phyloP scores from a whole-genome alignment of 2,329 filamentous ascomycete genomes.

The Paecilomyces dactylethromorphus region DNA sequence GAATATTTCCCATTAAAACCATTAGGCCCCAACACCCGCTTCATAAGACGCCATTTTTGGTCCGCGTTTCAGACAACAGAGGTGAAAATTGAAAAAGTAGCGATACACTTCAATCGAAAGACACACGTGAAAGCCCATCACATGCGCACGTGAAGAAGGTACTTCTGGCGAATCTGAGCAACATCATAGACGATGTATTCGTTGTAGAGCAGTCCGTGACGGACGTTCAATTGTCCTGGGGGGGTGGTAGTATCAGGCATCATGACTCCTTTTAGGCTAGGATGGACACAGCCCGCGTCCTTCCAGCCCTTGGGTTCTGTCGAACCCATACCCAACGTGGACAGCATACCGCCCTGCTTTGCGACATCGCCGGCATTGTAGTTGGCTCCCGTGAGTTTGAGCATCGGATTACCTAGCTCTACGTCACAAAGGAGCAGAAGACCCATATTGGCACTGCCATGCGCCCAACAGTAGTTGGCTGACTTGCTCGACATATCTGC shows the following conservation, averaged over 20 bases:
- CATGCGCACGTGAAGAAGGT: constrained; percentile 40
- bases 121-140: background rate
- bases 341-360: constrained; percentile 52
- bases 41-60: background rate
- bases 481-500: constrained; percentile 81
- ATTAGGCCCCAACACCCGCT: background rate
- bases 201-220: constrained; percentile 25
- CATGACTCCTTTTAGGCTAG: constrained; percentile 58
- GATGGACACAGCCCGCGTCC: constrained; percentile 62
- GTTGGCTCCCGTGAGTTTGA: constrained; percentile 51
- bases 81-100: background rate
- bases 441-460: constrained; percentile 60
- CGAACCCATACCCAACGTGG: constrained; percentile 64
- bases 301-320: constrained; percentile 66
- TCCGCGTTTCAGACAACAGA: background rate
- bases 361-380: constrained; percentile 61
- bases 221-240: background rate
- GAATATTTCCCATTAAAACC: background rate
- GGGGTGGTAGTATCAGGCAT: constrained; percentile 43
- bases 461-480: constrained; percentile 65
- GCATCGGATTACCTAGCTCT: constrained; percentile 70
- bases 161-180: constrained; percentile 40
- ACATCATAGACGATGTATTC: constrained; percentile 47
- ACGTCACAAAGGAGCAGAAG: constrained; percentile 79
- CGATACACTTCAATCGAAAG: background rate